These are phyloP conservation scores for Fraxinus cuspidata DNA, from an alignment of 257 asterid genomes.

Conservation along the genomic window DNA sequence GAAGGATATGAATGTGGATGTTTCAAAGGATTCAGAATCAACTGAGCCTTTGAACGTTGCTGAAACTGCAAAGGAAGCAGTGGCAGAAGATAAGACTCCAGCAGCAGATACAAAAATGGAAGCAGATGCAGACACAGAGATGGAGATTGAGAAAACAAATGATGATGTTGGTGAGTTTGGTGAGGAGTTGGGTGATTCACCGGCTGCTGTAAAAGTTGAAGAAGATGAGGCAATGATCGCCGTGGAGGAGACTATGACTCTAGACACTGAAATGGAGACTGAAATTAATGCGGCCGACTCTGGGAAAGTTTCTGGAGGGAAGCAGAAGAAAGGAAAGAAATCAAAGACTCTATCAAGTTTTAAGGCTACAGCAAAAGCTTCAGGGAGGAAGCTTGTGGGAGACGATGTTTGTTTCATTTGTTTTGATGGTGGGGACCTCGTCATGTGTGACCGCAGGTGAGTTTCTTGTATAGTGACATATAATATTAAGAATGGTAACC, in stretches of 20 bases:
- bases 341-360: constrained; percentile 46
- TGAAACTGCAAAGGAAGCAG: constrained; percentile 29
- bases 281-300: constrained; percentile 65
- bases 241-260: constrained; percentile 62
- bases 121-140: constrained; percentile 31
- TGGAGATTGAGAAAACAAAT: constrained; percentile 54
- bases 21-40: constrained; percentile 25
- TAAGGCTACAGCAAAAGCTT: constrained; percentile 45
- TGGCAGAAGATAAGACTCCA: constrained; percentile 31
- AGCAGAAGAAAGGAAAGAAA: constrained; percentile 68
- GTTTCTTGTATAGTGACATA: constrained; percentile 23
- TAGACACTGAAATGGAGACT: constrained; percentile 71
- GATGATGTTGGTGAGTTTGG: constrained; percentile 53
- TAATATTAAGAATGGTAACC: not conserved
- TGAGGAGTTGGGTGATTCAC: constrained; percentile 48
- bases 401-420: constrained; percentile 98
- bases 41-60: constrained; percentile 28
- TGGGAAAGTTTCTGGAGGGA: constrained; percentile 59
- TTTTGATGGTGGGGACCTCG: constrained; percentile 95
- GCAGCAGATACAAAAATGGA: constrained; percentile 36
- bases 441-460: constrained; percentile 90
- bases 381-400: constrained; percentile 54
- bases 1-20: constrained; percentile 23
- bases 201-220: constrained; percentile 47
- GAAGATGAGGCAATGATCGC: constrained; percentile 54